These are phyloP conservation scores for Colletotrichum sp. DNA, from an alignment of 2,329 filamentous ascomycete species.

Conservation along the genomic window DNA sequence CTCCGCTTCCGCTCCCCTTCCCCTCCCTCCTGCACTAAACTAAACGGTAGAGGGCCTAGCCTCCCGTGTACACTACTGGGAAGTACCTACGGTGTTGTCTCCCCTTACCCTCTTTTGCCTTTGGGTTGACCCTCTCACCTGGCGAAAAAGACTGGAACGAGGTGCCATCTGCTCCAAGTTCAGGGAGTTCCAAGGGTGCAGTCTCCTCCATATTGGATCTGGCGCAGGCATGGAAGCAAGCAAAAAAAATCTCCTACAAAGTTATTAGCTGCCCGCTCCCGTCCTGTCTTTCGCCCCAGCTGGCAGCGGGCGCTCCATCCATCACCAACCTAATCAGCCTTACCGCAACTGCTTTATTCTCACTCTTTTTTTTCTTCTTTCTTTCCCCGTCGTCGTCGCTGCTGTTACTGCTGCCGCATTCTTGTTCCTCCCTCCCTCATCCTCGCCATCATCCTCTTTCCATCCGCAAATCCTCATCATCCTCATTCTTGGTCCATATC, in stretches of 20 bases:
- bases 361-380: background rate
- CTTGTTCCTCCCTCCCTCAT: background rate
- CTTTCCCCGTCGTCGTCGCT: background rate
- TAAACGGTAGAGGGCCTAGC: background rate
- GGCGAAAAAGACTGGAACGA: background rate
- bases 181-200: background rate
- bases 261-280: slow-evolving; percentile 21
- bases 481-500: background rate
- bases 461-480: background rate
- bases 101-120: background rate
- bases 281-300: slow-evolving; percentile 14
- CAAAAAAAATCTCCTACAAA: slow-evolving; percentile 10
- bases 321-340: slow-evolving; percentile 19
- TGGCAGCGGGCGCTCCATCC: slow-evolving; percentile 15
- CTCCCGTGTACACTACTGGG: background rate
- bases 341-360: slow-evolving; percentile 13
- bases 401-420: background rate
- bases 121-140: background rate
- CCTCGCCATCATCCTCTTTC: background rate
- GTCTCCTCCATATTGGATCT: slow-evolving; percentile 2
- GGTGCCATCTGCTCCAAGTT: background rate
- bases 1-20: background rate
- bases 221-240: background rate
- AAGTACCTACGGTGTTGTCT: background rate
- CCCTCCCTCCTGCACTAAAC: background rate